Evolutionary conservation across 116 monocot species (phyloP).

Genomic region (Dioscorea cayenensis): DNA sequence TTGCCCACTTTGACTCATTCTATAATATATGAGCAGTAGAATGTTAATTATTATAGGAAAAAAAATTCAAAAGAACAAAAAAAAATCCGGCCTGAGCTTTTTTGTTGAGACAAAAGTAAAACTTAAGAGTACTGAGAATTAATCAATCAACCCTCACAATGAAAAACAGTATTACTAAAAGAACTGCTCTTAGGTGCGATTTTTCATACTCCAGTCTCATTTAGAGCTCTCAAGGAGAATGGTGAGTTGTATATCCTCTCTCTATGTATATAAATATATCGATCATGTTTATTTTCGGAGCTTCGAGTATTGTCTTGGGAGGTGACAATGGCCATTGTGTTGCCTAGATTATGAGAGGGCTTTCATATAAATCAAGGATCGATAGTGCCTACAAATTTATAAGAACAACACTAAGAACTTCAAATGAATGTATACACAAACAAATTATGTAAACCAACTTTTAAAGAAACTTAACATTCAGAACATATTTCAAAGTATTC

Average conservation of each 20-base stretch:
- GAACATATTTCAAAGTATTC: too few relatives aligned
- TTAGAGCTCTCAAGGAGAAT: slow-evolving; percentile 32
- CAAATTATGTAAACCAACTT: too few relatives aligned
- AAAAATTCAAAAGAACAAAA: too few relatives aligned
- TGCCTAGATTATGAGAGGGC: slow-evolving; percentile 95
- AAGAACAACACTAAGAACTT: neutral
- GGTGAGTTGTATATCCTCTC: slow-evolving; percentile 64
- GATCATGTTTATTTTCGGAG: slow-evolving; percentile 87
- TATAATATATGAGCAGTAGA: too few relatives aligned
- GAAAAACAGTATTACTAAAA: slow-evolving; percentile 62
- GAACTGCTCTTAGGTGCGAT: slow-evolving; percentile 48
- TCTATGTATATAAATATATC: too few relatives aligned
- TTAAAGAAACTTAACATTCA: too few relatives aligned
- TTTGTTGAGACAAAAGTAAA: too few relatives aligned
- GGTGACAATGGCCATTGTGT: slow-evolving; percentile 99
- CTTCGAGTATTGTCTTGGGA: slow-evolving; percentile 76
- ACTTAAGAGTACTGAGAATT: neutral
- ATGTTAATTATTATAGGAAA: too few relatives aligned
- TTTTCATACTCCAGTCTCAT: slow-evolving; percentile 47
- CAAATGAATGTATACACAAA: neutral
- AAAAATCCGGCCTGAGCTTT: too few relatives aligned
- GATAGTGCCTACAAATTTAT: slow-evolving; percentile 56
- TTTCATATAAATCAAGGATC: slow-evolving; percentile 93
- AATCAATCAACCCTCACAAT: slow-evolving; percentile 78
- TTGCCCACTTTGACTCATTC: too few relatives aligned